These are phyloP conservation scores for Ophiostoma australiae DNA, from an alignment of 2,329 filamentous ascomycete genomes.

Conservation along the genomic window DNA sequence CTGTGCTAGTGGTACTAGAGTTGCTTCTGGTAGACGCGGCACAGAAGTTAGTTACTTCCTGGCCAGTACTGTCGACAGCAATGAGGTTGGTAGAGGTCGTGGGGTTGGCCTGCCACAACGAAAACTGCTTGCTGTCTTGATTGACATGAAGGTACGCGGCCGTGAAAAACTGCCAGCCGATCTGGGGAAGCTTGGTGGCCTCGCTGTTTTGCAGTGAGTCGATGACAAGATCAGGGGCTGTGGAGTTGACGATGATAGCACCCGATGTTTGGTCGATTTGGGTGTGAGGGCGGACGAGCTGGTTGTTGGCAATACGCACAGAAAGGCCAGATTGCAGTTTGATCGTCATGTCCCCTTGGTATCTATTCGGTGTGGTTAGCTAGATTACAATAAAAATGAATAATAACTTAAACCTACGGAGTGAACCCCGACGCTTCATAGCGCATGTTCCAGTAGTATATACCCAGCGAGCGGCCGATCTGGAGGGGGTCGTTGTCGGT, in stretches of 20 bases:
- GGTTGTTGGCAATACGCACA: conserved; percentile 32
- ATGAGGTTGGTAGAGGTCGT: conserved; percentile 22
- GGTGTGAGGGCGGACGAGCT: conserved; percentile 33
- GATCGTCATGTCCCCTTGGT: conserved; percentile 28
- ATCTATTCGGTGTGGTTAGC: conserved; percentile 8
- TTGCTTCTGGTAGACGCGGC: conserved; percentile 12
- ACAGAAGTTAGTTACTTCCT: conserved; percentile 10
- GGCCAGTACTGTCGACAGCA: conserved; percentile 21
- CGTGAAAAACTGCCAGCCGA: conserved; percentile 34
- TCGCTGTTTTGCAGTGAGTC: conserved; percentile 30
- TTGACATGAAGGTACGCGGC: conserved; percentile 34
- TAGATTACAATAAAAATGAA: background rate
- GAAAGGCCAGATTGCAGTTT: conserved; percentile 26
- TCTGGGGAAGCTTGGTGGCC: conserved; percentile 28
- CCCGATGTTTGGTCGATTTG: conserved; percentile 26
- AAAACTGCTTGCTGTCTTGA: conserved; percentile 30
- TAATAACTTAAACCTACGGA: background rate
- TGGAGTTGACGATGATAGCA: conserved; percentile 24
- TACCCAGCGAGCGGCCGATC: conserved; percentile 25
- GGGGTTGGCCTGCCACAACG: conserved; percentile 27
- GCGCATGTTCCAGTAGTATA: conserved; percentile 28
- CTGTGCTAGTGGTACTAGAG: background rate
- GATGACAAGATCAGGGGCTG: conserved; percentile 29
- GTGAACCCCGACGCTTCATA: conserved; percentile 20
- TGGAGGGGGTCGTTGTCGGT: conserved; percentile 15